These are phyloP conservation scores for Myriosclerotinia duriaeana DNA, from an alignment of 2,329 filamentous ascomycete species.

Conservation along the genomic window DNA sequence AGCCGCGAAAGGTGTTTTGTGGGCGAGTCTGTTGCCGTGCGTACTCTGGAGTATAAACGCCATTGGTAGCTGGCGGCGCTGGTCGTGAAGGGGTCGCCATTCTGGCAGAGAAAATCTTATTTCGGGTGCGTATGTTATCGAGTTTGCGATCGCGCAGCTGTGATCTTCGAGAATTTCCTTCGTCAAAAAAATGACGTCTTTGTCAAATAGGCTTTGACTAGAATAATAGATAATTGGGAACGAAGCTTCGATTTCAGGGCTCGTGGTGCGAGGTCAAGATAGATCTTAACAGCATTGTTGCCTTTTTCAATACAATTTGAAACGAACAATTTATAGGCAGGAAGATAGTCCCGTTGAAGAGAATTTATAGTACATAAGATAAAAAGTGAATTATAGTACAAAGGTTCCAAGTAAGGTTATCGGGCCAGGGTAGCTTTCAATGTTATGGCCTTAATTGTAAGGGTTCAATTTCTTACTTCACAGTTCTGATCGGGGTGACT, in stretches of 20 bases:
- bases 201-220: background rate
- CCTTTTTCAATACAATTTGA: background rate
- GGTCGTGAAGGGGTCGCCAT: conserved; percentile 26
- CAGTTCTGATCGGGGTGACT: background rate
- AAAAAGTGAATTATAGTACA: conserved; percentile 20
- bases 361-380: conserved; percentile 13
- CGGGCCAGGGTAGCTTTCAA: background rate
- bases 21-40: conserved; percentile 28
- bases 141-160: conserved; percentile 3
- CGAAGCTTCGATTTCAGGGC: conserved; percentile 19
- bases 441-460: background rate
- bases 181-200: conserved; percentile 10
- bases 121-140: background rate
- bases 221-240: conserved; percentile 4
- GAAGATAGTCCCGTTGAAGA: background rate
- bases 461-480: background rate
- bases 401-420: conserved; percentile 14
- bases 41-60: conserved; percentile 30
- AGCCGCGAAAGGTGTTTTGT: conserved; percentile 64
- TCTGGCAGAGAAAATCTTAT: background rate
- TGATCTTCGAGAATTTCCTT: background rate
- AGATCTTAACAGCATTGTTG: conserved; percentile 16
- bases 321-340: background rate
- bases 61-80: conserved; percentile 30
- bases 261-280: conserved; percentile 18